Evolutionary conservation across 2,329 filamentous ascomycete species (phyloP).

Genomic region (Anisogramma anomala): DNA sequence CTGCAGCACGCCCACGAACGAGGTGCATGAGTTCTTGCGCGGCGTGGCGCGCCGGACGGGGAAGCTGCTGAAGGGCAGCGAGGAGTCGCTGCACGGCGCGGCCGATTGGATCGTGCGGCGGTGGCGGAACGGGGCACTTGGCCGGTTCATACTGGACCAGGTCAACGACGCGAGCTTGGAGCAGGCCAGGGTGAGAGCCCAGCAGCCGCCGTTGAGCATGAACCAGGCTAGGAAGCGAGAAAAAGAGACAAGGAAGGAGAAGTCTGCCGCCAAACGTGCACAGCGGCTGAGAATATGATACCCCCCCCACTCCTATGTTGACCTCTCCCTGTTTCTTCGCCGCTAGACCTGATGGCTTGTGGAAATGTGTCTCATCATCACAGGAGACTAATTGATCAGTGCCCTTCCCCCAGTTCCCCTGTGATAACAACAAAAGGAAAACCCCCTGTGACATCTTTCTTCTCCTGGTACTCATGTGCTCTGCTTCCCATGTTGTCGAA

Average conservation of each 20-base stretch:
- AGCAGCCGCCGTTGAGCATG: conserved; percentile 45
- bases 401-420: too few relatives aligned
- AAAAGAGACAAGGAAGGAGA: conserved; percentile 42
- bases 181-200: conserved; percentile 34
- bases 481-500: too few relatives aligned
- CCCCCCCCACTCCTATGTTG: conserved; percentile 3
- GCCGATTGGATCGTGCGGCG: conserved; percentile 71
- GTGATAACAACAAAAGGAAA: too few relatives aligned
- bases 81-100: conserved; percentile 57
- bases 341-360: too few relatives aligned
- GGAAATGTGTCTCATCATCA: too few relatives aligned
- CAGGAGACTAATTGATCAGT: too few relatives aligned
- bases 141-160: conserved; percentile 68
- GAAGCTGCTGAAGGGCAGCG: conserved; percentile 60
- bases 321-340: too few relatives aligned
- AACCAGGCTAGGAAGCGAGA: conserved; percentile 58
- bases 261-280: conserved; percentile 22
- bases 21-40: conserved; percentile 61
- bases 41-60: conserved; percentile 64
- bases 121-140: conserved; percentile 69
- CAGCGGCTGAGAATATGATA: conserved; percentile 7
- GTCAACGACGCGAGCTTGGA: conserved; percentile 48
- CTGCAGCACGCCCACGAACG: conserved; percentile 61
- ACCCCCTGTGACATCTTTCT: too few relatives aligned
- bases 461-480: too few relatives aligned